Evolutionary conservation across 2,329 filamentous ascomycete genomes (phyloP), one percentile per base, ranked within the genome.

Genomic region (Dryadomyces quercivorus): DNA sequence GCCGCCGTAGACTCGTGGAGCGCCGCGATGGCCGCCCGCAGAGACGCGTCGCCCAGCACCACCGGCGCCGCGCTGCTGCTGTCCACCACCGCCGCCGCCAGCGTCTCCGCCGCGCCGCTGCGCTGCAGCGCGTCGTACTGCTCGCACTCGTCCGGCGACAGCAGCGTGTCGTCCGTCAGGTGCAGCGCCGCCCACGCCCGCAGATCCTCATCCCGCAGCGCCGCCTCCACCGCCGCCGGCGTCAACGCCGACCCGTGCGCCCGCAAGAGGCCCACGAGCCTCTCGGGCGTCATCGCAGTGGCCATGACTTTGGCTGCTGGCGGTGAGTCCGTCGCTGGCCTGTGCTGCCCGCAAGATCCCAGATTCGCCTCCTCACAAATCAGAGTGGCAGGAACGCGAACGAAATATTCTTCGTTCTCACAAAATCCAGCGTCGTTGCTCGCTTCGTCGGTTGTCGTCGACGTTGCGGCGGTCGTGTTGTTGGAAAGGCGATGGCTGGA

Each of bases 1-100:
- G 75, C 76, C 18, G 74, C 74, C 0, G 85, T 87, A 1, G 84
- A 86, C 42, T 72, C 72, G 56, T 78, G 74, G n/a, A 89, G 70
- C 53, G 84, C 78, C 3, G 77, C 73, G 51, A 86, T 80, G 16
- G 85, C 84, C 44, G 70, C 66, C 53, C 72, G 72, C 54, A 88
- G 42, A 3, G 15, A 3, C 36, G 36, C 36, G 15, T 40, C 36
- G 36, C 12, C 15, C 10, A 40, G 36, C 36, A 40, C 10, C 2
- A 16, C 10, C 36, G 9, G 5, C 4, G 59, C 80, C 72, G 74
- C 67, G 42, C 68, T 60, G 18, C 26, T 31, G 26, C 26, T 31
- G 26, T 31, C 26, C 26, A 69, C 70, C 4, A 69, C 42, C 5
- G 42, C 12, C 15, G 8, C 18, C 16, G n/a, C 69, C 26, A 81